These are phyloP conservation scores for Rostrohypoxylon terebratum DNA, from an alignment of 495 filamentous ascomycete species.

Conservation along the genomic window DNA sequence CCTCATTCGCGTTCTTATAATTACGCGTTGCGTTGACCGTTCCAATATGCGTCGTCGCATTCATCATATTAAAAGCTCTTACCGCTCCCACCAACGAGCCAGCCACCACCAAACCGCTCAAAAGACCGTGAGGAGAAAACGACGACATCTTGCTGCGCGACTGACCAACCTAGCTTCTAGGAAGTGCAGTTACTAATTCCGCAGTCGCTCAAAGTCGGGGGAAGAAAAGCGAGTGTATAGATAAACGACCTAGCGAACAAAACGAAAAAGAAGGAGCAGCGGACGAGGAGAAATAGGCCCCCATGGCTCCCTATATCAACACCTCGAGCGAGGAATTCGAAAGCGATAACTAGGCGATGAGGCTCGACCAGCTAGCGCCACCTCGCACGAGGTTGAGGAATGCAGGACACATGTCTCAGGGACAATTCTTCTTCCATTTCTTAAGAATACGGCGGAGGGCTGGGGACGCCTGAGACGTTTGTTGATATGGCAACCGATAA, in stretches of 20 bases:
- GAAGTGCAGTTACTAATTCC: not conserved
- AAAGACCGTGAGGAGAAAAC: slow-evolving; percentile 4
- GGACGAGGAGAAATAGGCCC: not conserved
- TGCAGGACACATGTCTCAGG: slow-evolving; percentile 28
- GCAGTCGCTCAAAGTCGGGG: not conserved
- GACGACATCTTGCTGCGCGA: slow-evolving; percentile 22
- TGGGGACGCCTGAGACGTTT: slow-evolving; percentile 19
- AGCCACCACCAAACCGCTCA: not conserved
- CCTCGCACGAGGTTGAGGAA: slow-evolving; percentile 24
- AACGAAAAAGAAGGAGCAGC: not conserved
- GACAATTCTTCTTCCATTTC: slow-evolving; percentile 21
- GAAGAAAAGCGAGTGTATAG: not conserved
- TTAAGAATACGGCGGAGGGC: not conserved
- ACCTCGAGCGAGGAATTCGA: slow-evolving; percentile 30
- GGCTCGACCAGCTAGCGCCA: not conserved
- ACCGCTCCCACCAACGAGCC: slow-evolving; percentile 13
- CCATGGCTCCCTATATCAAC: slow-evolving; percentile 35
- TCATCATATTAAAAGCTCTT: slow-evolving; percentile 17
- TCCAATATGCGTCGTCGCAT: not conserved
- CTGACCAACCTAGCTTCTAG: not conserved
- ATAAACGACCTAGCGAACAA: slow-evolving; percentile 9
- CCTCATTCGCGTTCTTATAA: slow-evolving; percentile 19
- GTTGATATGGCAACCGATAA: slow-evolving; percentile 37
- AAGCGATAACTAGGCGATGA: slow-evolving; percentile 36
- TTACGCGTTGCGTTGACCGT: slow-evolving; percentile 12